These are phyloP conservation scores for Amanita inopinata DNA, from an alignment of 768 basidiomycete genomes.

Conservation along the genomic window DNA sequence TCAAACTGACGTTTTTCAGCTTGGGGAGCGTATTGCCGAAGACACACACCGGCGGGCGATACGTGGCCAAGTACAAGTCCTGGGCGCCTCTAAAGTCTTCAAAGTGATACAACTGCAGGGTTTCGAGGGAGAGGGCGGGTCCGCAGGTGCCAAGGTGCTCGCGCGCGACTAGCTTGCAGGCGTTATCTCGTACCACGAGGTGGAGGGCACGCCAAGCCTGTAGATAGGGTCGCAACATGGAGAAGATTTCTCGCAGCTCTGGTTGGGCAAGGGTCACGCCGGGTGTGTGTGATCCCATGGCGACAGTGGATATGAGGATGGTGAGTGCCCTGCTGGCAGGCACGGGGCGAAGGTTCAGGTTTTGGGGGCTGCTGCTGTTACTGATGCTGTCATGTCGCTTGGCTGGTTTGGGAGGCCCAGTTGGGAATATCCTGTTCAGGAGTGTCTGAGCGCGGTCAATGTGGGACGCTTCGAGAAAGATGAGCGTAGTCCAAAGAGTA, in stretches of 20 bases:
- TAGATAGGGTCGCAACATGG: constrained; percentile 35
- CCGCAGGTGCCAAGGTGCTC: constrained; percentile 40
- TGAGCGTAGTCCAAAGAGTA: constrained; percentile 45
- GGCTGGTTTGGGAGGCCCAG: constrained; percentile 10
- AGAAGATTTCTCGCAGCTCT: constrained; percentile 37
- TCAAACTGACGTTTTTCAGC: constrained; percentile 46
- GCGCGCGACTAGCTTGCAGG: constrained; percentile 47
- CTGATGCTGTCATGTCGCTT: constrained; percentile 4
- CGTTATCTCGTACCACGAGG: constrained; percentile 48
- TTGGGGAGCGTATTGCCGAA: constrained; percentile 44
- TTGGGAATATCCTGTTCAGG: constrained; percentile 23
- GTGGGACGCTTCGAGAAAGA: constrained; percentile 42
- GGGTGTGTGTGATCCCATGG: constrained; percentile 34
- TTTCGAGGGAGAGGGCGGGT: constrained; percentile 44
- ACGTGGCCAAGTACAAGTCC: constrained; percentile 45
- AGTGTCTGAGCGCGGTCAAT: constrained; percentile 37
- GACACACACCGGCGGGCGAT: constrained; percentile 46
- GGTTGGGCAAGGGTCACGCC: constrained; percentile 44
- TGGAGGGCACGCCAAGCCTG: constrained; percentile 48
- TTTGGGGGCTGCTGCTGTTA: background rate
- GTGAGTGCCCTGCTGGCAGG: constrained; percentile 25
- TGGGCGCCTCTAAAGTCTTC: constrained; percentile 43
- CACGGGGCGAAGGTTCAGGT: constrained; percentile 15
- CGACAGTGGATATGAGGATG: constrained; percentile 49
- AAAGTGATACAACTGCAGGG: constrained; percentile 57